phyloP scores from a whole-genome alignment of 1,284 basidiomycete genomes.

The Sphaerobolus stellatus region DNA sequence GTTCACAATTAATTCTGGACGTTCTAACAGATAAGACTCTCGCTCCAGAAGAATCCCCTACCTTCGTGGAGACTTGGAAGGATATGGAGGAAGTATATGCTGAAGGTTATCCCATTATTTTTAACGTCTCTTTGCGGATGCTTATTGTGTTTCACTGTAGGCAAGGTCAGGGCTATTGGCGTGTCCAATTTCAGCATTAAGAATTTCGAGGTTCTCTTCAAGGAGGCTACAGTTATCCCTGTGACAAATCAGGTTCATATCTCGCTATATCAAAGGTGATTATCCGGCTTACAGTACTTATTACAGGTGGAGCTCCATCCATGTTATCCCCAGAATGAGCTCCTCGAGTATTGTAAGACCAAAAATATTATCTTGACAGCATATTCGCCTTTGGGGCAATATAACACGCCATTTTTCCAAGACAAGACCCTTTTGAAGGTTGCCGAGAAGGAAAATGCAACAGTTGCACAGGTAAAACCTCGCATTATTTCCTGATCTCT shows the following conservation, averaged over 20 bases:
- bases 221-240: conserved; percentile 35
- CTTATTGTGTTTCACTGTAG: conserved; percentile 39
- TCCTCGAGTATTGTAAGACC: conserved; percentile 31
- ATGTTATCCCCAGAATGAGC: conserved; percentile 31
- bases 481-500: conserved; percentile 65
- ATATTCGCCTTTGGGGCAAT: conserved; percentile 34
- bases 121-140: neutral
- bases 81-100: conserved; percentile 53
- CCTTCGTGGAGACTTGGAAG: conserved; percentile 52
- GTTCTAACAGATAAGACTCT: conserved; percentile 25
- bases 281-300: too few relatives aligned
- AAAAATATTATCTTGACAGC: conserved; percentile 36
- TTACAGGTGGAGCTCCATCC: conserved; percentile 40
- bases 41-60: conserved; percentile 46
- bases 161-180: conserved; percentile 50
- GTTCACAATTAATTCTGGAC: conserved; percentile 6
- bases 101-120: conserved; percentile 44
- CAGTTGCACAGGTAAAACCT: conserved; percentile 71
- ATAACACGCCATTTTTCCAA: conserved; percentile 28
- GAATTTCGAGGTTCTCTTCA: conserved; percentile 44
- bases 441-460: conserved; percentile 49
- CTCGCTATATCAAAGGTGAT: too few relatives aligned
- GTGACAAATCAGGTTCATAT: conserved; percentile 45
- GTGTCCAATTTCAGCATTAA: conserved; percentile 44
- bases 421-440: conserved; percentile 24